Evolutionary conservation across 805 yeast species (phyloP).

Genomic region (Brettanomyces naardenensis): DNA sequence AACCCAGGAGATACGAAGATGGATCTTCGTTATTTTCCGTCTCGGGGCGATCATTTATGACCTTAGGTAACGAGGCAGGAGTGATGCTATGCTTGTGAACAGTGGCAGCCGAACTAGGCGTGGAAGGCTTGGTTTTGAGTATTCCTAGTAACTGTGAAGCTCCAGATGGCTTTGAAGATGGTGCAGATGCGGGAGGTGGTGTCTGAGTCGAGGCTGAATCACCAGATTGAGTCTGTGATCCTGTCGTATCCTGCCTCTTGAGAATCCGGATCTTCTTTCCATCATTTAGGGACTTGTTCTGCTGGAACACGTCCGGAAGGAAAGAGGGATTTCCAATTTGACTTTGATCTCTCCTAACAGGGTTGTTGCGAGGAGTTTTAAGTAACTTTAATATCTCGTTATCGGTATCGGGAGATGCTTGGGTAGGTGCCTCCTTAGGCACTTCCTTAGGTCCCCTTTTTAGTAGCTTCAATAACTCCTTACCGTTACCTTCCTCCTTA

Average conservation of each 20-base stretch:
- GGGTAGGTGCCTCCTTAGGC: too few species aligned
- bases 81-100: not conserved
- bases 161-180: conserved; percentile 23
- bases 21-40: conserved; percentile 1
- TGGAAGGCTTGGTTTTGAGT: conserved; percentile 17
- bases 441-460: too few species aligned
- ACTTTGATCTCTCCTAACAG: not conserved
- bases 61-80: not conserved
- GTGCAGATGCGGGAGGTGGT: not conserved
- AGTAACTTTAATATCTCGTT: too few species aligned
- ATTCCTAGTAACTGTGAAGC: conserved; percentile 26
- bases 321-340: not conserved
- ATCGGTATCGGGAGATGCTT: too few species aligned
- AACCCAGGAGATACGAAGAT: conserved; percentile 4
- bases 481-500: too few species aligned
- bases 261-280: not conserved
- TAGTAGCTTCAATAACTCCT: too few species aligned
- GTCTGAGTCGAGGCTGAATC: too few species aligned
- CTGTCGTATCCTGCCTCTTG: not conserved
- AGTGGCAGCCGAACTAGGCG: too few species aligned
- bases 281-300: too few species aligned
- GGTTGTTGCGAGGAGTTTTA: too few species aligned
- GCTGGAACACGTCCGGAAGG: not conserved
- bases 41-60: not conserved
- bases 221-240: too few species aligned